Percentiles rank a stretch among this genome's conserved stretches.
These are phyloP conservation scores for Bipolaris victoriae DNA, from an alignment of 2,329 filamentous ascomycete genomes.

Conservation along the genomic window DNA sequence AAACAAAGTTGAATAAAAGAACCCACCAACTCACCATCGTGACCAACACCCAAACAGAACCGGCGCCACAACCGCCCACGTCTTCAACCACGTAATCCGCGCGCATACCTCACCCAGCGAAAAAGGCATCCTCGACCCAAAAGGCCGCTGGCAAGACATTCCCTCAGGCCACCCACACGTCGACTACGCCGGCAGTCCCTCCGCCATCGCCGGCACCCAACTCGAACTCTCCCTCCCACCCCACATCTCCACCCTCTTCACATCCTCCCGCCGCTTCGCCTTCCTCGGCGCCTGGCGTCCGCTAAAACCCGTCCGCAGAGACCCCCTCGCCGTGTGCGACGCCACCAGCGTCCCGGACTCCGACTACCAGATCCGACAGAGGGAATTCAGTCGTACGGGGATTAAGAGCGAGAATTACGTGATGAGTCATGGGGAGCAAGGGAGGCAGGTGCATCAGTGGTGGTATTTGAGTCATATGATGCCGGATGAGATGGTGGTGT, in stretches of 20 bases:
- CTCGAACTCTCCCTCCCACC: conserved; percentile 25
- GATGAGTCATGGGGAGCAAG: conserved; percentile 17
- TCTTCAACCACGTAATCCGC: conserved; percentile 52
- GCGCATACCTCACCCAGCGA: conserved; percentile 55
- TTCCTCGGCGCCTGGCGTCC: conserved; percentile 44
- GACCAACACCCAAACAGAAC: conserved; percentile 13
- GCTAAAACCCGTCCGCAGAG: conserved; percentile 26
- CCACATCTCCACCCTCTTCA: conserved; percentile 10
- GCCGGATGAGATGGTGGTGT: conserved; percentile 31
- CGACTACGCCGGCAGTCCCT: conserved; percentile 24
- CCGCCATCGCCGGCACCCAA: conserved; percentile 19
- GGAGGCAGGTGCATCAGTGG: conserved; percentile 29
- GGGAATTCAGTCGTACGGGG: conserved; percentile 26
- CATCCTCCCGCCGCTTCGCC: conserved; percentile 24
- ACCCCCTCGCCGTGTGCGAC: conserved; percentile 37
- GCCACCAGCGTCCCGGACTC: conserved; percentile 24
- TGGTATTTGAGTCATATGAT: conserved; percentile 36
- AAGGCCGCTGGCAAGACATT: conserved; percentile 50
- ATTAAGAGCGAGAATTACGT: conserved; percentile 27
- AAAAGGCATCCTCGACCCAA: conserved; percentile 51
- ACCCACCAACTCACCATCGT: background rate
- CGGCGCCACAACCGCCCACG: conserved; percentile 20
- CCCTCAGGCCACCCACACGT: conserved; percentile 30
- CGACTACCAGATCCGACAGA: conserved; percentile 25
- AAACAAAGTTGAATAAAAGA: background rate